A percentile compares a stretch with the other conserved stretches of the same genome.
These are phyloP conservation scores for Houttuynia cordata DNA, from an alignment of 164 flowering plant species.

Conservation along the genomic window DNA sequence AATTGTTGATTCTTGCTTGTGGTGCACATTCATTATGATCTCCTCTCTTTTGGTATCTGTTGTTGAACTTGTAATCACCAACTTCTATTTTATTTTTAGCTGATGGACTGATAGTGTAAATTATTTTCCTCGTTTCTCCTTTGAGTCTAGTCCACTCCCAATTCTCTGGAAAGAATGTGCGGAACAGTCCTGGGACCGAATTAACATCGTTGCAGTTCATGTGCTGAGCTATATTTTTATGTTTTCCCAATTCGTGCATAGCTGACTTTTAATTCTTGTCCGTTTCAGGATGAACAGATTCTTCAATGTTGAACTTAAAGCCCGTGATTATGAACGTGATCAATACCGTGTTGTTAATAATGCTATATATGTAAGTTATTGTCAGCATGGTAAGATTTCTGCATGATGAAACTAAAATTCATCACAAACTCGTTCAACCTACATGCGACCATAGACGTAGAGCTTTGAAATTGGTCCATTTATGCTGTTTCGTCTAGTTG, in stretches of 20 bases:
- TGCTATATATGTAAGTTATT: conserved; percentile 85
- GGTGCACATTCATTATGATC: neutral
- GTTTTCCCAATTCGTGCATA: neutral
- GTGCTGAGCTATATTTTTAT: neutral
- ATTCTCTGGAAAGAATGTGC: no score
- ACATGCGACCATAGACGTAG: neutral
- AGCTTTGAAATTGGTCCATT: neutral
- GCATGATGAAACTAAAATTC: no score
- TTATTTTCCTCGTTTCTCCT: no score
- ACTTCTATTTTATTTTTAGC: no score
- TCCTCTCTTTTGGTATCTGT: neutral
- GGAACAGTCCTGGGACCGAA: no score
- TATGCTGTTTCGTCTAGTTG: neutral
- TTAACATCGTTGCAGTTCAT: neutral
- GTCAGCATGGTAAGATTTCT: conserved; percentile 64
- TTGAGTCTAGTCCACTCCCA: no score
- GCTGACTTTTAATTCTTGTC: neutral
- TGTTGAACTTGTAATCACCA: neutral
- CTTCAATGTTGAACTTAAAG: conserved; percentile 66
- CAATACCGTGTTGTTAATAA: conserved; percentile 95
- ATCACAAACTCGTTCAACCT: neutral
- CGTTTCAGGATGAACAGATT: conserved; percentile 51
- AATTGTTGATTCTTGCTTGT: neutral
- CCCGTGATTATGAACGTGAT: conserved; percentile 85
- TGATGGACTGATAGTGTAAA: no score